Evolutionary conservation across 768 basidiomycete genomes (phyloP), one percentile per base, ranked within the genome.

Genomic region (Rhizopogon rudus): DNA sequence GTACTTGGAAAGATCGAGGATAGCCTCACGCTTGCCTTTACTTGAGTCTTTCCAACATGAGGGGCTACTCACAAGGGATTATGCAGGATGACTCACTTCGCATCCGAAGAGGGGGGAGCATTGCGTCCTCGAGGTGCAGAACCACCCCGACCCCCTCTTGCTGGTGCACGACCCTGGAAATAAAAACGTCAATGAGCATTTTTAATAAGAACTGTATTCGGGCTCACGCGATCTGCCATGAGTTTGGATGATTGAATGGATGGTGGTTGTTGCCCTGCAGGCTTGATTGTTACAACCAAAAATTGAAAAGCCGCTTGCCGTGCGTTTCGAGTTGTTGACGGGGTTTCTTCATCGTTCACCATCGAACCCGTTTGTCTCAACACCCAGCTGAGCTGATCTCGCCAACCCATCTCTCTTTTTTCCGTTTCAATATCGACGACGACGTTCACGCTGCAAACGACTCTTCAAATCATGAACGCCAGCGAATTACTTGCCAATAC

Each of bases 1-100:
- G 64, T 97, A 98, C 71, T 96, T 95, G 48, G 90, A 84, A 33
- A 98, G 84, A 70, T 98, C 94, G 33, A 98, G 83, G 71, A 98
- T 98, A 29, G 93, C 91, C 71, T 98, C 96, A 42, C 91, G 82
- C 69, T 89, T 91, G 43, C 68, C 58, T 66, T 71, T 70, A 51
- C 68, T 70, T 68, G 60, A 60, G 61, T 63, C 58, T 63, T 56
- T 60, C 71, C 66, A 70, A 70, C 53, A 63, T 40, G 59, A 53
- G 63, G 59, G 52, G 50, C 16, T 13, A 46, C 52, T 52, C 16
- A n/a, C 28, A 7, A 54, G 46, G 22, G 46, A 40, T 50, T 7
- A 31, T 46, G 52, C 45, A 33, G 51, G 31, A 48, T 40, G 48
- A 56, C 70, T 60, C 55, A 72, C 71, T 61, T 70, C 52, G 60